Conservation (phyloP, 257 asterid species). For the Galeopsis tetrahit region DNA sequence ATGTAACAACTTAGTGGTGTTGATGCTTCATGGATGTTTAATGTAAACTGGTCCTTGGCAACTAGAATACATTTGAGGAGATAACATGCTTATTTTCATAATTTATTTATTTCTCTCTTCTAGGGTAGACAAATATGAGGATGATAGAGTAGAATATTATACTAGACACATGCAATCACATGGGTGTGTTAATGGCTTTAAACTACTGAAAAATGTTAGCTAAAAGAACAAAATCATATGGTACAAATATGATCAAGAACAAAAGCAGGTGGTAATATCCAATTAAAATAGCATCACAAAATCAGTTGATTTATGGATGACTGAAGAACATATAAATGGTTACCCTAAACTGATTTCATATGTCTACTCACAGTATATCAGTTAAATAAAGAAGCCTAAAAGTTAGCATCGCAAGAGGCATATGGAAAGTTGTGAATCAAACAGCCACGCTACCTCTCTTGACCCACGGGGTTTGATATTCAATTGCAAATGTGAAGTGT, state of each 20-base stretch:
- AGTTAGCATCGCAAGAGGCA: not conserved
- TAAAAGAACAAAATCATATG: not conserved
- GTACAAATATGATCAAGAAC: not conserved
- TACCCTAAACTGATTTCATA: not conserved
- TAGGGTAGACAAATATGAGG: not conserved
- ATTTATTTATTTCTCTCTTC: conserved; percentile 7
- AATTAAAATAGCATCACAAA: not conserved
- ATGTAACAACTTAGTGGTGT: not conserved
- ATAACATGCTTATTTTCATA: not conserved
- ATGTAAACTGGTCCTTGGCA: not conserved
- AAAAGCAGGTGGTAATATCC: not conserved
- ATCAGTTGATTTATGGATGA: not conserved
- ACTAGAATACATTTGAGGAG: conserved; percentile 4
- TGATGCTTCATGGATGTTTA: not conserved
- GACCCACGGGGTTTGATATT: not conserved
- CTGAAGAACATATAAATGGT: too few species aligned
- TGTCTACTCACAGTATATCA: not conserved
- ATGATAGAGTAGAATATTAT: not conserved
- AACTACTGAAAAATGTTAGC: not conserved
- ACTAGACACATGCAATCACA: not conserved
- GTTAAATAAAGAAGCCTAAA: conserved; percentile 8
- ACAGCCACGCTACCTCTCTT: not conserved
- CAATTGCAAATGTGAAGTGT: not conserved
- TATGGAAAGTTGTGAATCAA: not conserved
- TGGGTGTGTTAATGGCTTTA: conserved; percentile 13